phyloP scores from a whole-genome alignment of 495 filamentous ascomycete species.

The Apiosordaria backusii region DNA sequence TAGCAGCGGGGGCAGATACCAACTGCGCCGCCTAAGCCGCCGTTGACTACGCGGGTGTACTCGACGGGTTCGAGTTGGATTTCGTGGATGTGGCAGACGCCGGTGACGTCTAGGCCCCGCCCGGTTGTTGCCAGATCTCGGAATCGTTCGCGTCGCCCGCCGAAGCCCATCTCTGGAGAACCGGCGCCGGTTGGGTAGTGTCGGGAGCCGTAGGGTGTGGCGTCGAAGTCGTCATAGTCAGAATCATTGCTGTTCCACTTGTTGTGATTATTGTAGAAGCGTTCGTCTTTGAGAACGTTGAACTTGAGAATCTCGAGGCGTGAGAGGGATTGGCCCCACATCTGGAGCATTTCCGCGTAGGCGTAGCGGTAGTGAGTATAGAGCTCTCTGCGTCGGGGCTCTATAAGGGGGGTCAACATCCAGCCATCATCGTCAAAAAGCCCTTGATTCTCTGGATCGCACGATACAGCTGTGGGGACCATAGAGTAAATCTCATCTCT shows the following conservation, averaged over 20 bases:
- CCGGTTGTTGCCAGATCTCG: constrained; percentile 38
- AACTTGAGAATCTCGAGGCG: constrained; percentile 83
- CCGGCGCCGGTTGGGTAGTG: constrained; percentile 27
- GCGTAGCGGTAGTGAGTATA: constrained; percentile 70
- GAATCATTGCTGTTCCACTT: constrained; percentile 24
- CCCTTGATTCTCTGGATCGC: constrained; percentile 69
- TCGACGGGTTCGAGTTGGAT: constrained; percentile 49
- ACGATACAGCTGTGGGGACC: constrained; percentile 52
- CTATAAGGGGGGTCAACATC: constrained; percentile 64
- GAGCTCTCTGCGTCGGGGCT: constrained; percentile 54
- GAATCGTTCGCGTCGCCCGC: constrained; percentile 44
- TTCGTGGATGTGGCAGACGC: constrained; percentile 57
- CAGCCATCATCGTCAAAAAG: constrained; percentile 76
- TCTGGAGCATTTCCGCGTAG: constrained; percentile 77
- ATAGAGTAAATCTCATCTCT: constrained; percentile 41
- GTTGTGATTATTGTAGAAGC: constrained; percentile 6
- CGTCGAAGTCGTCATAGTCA: constrained; percentile 34
- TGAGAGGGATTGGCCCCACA: constrained; percentile 74
- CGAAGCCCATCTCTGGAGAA: constrained; percentile 45
- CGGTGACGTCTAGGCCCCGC: constrained; percentile 56
- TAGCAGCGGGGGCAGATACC: constrained; percentile 51
- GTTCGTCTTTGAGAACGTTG: constrained; percentile 55
- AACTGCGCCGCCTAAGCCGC: constrained; percentile 44
- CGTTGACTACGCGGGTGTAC: constrained; percentile 31
- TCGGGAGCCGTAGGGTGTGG: constrained; percentile 21